Evolutionary conservation across 23 red algal genomes (phyloP), one percentile per base, ranked within the genome.

Genomic region (Pyropia yezoensis): DNA sequence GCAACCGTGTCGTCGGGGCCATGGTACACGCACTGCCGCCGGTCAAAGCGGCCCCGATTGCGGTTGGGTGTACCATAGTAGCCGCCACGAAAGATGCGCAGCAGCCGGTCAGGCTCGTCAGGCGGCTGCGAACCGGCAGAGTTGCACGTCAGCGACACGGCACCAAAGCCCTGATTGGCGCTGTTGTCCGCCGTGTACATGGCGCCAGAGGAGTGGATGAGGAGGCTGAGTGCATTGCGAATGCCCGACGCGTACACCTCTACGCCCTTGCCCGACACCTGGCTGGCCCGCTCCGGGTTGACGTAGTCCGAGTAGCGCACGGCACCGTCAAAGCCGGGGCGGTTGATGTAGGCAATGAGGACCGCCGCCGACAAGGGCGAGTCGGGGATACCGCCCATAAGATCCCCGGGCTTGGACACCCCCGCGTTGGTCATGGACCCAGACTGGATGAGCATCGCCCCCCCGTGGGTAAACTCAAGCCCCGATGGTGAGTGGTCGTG

Each of bases 31-130:
- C 79, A 83, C 49, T 83, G 79, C 30, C 68, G 68, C 27, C 54
- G 54, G 52, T 83, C 79, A 61, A 55, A 62, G 17, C 79, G 79
- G 11, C 68, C 79, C 9, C 79, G 79, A 51, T 83, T 83, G 0
- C 79, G 65, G 49, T 83, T 83, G 26, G 79, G 68, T 26, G 61
- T 52, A 56, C 79, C 79, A 61, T 74, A 83, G 54, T 74, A 83
- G 21, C 32, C 18, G n/a, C 79, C 79, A 13, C 54, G 52, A 12
- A 63, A 52, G 15, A 74, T 18, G 14, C 61, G 61, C 68, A 83
- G 25, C 59, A 83, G 27, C 32, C 66, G 66, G 61, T 83, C 79
- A 3, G 30, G 30, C 30, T 33, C 30, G 30, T 33, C 30, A 6
- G 30, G 30, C 6, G 30, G 30, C 49, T 64, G 49, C 29, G 67